Evolutionary conservation across 2,329 filamentous ascomycete genomes (phyloP), one percentile per base, ranked within the genome.

Genomic region (Metarhizium guizhouense): DNA sequence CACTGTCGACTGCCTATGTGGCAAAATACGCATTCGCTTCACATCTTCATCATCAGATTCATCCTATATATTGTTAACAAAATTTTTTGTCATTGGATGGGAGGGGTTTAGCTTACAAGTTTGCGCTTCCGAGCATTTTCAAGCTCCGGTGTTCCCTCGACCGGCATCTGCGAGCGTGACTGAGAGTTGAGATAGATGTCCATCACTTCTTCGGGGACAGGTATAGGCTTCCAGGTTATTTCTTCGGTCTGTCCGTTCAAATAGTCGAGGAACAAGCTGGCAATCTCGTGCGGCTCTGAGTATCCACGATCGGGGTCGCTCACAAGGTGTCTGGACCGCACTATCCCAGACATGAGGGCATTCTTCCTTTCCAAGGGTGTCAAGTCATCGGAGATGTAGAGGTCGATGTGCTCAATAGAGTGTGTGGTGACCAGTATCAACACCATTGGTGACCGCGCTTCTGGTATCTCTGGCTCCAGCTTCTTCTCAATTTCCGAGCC

Each of bases 401-500:
- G 66, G 56, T 77, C 75, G 47, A 83, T 72, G 57, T 84, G 81
- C 63, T 84, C 80, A 42, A 83, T 74, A 1, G 80, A 79, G 59
- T 77, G 74, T 2, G 72, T 75, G 6, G 73, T 76, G 5, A 78
- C 75, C 5, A 84, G 70, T 0, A 70, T 69, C 54, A 84, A 62
- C 1, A 80, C 65, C n/a, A 80, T 62, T 0, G 77, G 78, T 45
- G 67, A 65, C 55, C 65, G 69, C 8, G 30, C 54, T 48, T 38
- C 51, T 7, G 25, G 47, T 36, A 42, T 49, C 18, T 55, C 52
- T 4, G 56, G 45, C 10, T 52, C 53, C 18, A 60, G 53, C 18
- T 50, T 53, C 18, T 55, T 51, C 34, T 43, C 47, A 47, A 56
- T 36, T n/a, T 47, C 51, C 3, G 72, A 78, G 13, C 66, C 67